These are phyloP conservation scores for Colletotrichum kahawae DNA, from an alignment of 2,329 filamentous ascomycete genomes.

Conservation along the genomic window DNA sequence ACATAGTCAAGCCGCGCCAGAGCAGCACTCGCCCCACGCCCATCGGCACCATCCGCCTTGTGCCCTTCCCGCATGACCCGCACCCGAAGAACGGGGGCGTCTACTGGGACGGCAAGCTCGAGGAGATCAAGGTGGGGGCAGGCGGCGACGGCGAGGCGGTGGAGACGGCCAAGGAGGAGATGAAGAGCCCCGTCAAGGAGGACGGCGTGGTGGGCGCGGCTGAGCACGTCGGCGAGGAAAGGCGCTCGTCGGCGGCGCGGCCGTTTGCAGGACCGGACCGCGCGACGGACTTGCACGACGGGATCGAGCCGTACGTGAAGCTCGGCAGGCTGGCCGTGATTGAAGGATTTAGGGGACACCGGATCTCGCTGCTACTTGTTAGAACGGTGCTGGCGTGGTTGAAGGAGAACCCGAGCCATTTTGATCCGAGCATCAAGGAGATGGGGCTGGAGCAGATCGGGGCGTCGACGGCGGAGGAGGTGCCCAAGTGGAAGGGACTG, in stretches of 20 bases:
- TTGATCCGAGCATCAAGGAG: slow-evolving; percentile 53
- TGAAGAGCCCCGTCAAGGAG: background rate
- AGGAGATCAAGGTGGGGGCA: slow-evolving; percentile 26
- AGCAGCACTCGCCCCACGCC: slow-evolving; percentile 55
- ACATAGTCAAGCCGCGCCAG: slow-evolving; percentile 44
- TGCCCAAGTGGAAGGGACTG: slow-evolving; percentile 62
- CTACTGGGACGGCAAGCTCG: slow-evolving; percentile 51
- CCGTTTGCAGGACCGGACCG: slow-evolving; percentile 38
- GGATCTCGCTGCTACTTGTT: slow-evolving; percentile 70
- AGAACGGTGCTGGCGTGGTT: slow-evolving; percentile 73
- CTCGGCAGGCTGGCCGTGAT: slow-evolving; percentile 79
- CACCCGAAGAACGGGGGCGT: slow-evolving; percentile 60
- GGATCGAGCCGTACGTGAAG: slow-evolving; percentile 79
- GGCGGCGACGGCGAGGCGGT: slow-evolving; percentile 21
- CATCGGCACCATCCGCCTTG: slow-evolving; percentile 78
- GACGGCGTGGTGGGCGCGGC: slow-evolving; percentile 25
- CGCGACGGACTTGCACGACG: slow-evolving; percentile 59
- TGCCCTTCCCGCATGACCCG: slow-evolving; percentile 78
- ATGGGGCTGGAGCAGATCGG: slow-evolving; percentile 48
- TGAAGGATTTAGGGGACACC: slow-evolving; percentile 66
- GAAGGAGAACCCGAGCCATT: slow-evolving; percentile 60
- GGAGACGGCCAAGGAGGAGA: slow-evolving; percentile 20
- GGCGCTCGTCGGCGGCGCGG: background rate
- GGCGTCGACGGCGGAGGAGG: slow-evolving; percentile 39
- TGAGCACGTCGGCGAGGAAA: slow-evolving; percentile 22